Base-by-base conservation (phyloP, 2,329 filamentous ascomycete species). In the Aspergillus spinulosporus region DNA sequence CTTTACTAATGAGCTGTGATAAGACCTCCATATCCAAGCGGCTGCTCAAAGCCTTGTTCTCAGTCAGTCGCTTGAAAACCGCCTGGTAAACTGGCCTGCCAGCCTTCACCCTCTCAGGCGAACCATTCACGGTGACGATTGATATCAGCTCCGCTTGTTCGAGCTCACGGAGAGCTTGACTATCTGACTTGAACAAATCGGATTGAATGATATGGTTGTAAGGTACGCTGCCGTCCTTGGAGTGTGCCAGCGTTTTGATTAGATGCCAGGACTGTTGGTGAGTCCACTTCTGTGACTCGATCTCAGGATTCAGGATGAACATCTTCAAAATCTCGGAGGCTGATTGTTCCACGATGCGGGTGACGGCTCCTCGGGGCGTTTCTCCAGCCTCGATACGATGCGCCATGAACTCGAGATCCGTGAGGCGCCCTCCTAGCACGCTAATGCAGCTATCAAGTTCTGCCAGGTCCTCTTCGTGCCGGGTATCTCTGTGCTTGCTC, bases 331-430 rank as follows among this genome's bases (percentile, higher is more conserved):
- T 92, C 68, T 97, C 94, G 0, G 89, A 90, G 0, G 92, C 89
- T 14, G 88, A 89, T 68, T 96, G 91, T 53, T 90, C 87, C 52
- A 96, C 88, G 60, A 99, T 97, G 62, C 96, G 92, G 21, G 86
- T 80, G 2, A 97, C 88, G 2, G 94, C 94, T 63, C 77, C 82
- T 61, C 82, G 83, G 0, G 94, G 94, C 2, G 83, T 88, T 71
- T 97, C 92, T 12, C 94, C 93, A 0, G 88, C 86, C 74, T 91
- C 90, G 65, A 99, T 88, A 14, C 94, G 84, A 36, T 93, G 86
- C n/a, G 92, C 89, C 43, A 99, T 84, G 68, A 94, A 95, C 69
- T 97, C 93, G 15, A 99, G 86, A 68, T 99, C 94, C 0, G 92
- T 96, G 14, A 99, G 82, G 3, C 94, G 89, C 1, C 94, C 94